These are phyloP conservation scores for Beauveria rudraprayagi DNA, from an alignment of 2,329 filamentous ascomycete species.

Conservation along the genomic window DNA sequence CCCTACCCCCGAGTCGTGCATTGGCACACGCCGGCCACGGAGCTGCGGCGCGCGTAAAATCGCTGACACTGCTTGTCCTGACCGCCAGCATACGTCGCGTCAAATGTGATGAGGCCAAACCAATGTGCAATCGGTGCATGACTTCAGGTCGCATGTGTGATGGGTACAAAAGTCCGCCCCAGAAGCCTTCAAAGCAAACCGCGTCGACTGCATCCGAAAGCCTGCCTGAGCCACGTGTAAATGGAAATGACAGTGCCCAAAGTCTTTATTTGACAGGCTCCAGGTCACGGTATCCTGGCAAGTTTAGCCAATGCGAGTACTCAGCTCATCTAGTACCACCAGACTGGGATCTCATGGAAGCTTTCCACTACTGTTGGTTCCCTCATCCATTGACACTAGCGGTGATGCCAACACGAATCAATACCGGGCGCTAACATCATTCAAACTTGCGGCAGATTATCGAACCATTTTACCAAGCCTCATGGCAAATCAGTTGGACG, in stretches of 20 bases:
- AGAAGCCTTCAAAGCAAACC: background rate
- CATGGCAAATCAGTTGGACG: background rate
- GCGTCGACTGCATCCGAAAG: background rate
- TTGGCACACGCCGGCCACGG: background rate
- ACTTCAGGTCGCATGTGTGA: constrained; percentile 8
- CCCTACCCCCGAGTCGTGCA: background rate
- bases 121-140: constrained; percentile 8
- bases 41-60: background rate
- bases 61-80: background rate
- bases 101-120: constrained; percentile 6
- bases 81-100: constrained; percentile 1
- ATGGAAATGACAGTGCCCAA: background rate
- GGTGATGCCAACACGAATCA: background rate
- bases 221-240: background rate
- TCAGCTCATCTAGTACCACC: background rate
- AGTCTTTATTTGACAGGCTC: background rate
- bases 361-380: constrained; percentile 1
- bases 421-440: background rate
- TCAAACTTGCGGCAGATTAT: background rate
- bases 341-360: constrained; percentile 5
- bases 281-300: background rate
- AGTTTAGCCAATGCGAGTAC: background rate
- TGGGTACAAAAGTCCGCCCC: background rate
- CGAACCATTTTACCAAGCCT: constrained; percentile 3
- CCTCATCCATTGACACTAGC: background rate